Conservation (phyloP, 1,284 basidiomycete genomes). For the Moesziomyces antarcticus region DNA sequence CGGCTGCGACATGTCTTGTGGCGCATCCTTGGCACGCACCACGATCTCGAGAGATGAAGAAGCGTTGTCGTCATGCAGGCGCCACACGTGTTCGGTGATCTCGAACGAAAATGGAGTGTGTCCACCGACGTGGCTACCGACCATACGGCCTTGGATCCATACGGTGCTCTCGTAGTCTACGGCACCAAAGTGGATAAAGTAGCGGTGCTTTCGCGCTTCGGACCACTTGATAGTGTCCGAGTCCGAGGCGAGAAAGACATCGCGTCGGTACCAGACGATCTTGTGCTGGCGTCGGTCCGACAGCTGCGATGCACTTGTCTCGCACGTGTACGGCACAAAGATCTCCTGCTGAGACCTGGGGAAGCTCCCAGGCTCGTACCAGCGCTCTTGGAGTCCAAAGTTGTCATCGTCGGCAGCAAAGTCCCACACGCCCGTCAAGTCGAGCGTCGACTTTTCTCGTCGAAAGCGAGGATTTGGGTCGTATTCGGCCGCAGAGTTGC, state of each 20-base stretch:
- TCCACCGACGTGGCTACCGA: slow-evolving; percentile 26
- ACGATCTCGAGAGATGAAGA: slow-evolving; percentile 12
- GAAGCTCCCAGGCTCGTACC: slow-evolving; percentile 9
- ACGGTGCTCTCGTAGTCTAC: slow-evolving; percentile 51
- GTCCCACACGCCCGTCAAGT: slow-evolving; percentile 23
- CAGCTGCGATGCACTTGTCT: slow-evolving; percentile 20
- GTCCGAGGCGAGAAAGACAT: slow-evolving; percentile 7
- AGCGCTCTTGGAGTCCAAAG: slow-evolving; percentile 20
- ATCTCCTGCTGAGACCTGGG: slow-evolving; percentile 2
- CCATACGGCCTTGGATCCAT: slow-evolving; percentile 32
- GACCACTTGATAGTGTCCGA: neutral
- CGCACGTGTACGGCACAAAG: slow-evolving; percentile 29
- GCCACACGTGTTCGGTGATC: slow-evolving; percentile 24
- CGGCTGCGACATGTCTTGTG: slow-evolving; percentile 43
- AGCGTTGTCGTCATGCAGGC: neutral
- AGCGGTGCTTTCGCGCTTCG: neutral
- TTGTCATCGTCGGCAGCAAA: slow-evolving; percentile 41
- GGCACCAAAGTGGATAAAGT: slow-evolving; percentile 47
- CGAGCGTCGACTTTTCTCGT: neutral
- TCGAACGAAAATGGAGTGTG: slow-evolving; percentile 38
- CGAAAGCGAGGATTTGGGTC: slow-evolving; percentile 9
- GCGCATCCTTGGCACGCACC: slow-evolving; percentile 31
- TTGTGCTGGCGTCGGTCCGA: slow-evolving; percentile 6
- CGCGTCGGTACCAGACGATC: slow-evolving; percentile 25
- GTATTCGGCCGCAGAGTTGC: neutral